These are phyloP conservation scores for Babesia ovata DNA, from an alignment of 169 alveolate species.

Conservation along the genomic window DNA sequence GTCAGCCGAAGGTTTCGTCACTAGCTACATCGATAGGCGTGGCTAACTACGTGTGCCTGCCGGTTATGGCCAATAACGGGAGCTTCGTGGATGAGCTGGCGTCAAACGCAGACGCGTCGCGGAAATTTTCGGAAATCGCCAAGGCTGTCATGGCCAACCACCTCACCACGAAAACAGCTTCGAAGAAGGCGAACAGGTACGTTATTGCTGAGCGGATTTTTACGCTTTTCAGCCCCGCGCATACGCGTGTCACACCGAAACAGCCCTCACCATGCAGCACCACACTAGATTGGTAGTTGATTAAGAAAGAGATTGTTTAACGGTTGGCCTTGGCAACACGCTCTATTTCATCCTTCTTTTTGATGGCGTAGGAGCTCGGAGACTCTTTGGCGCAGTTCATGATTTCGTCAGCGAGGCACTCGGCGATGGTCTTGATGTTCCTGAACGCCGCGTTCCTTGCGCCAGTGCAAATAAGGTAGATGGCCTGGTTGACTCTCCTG, in stretches of 20 bases:
- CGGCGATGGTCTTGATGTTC: conserved; percentile 97
- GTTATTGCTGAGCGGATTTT: neutral
- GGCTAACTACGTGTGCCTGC: conserved; percentile 1
- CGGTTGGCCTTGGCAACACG: conserved; percentile 99
- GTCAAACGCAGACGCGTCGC: conserved; percentile 14
- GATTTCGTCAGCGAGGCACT: conserved; percentile 99
- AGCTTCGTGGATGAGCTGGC: conserved; percentile 2
- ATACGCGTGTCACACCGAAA: neutral
- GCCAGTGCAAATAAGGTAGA: conserved; percentile 96
- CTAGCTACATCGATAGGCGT: neutral
- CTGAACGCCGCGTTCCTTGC: conserved; percentile 97
- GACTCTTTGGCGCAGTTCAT: conserved; percentile 97
- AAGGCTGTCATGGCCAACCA: neutral
- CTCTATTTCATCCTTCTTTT: conserved; percentile 99
- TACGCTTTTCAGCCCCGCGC: neutral
- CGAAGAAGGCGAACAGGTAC: conserved; percentile 8
- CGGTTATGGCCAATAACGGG: conserved; percentile 10
- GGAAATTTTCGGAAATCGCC: conserved; percentile 12
- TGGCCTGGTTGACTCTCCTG: conserved; percentile 98
- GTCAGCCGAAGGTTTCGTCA: conserved; percentile 23
- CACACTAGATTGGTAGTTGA: conserved; percentile 16
- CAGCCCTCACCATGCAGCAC: conserved; percentile 18
- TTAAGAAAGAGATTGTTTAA: conserved; percentile 71
- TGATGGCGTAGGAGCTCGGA: conserved; percentile 96
- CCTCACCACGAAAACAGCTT: neutral